These are phyloP conservation scores for Viola odorata DNA, from an alignment of 345 rosid genomes.

Conservation along the genomic window DNA sequence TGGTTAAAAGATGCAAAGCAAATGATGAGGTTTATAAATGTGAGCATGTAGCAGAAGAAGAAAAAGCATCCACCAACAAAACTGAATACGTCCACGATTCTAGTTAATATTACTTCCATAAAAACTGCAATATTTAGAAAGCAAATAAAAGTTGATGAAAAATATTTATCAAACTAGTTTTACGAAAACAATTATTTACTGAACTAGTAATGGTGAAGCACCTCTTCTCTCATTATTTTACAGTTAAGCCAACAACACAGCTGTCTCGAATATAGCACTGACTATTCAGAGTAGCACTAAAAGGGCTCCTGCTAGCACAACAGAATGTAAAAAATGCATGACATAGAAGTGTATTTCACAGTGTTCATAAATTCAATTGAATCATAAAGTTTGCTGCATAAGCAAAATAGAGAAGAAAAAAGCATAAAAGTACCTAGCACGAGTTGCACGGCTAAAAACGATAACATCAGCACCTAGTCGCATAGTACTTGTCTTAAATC, in stretches of 20 bases:
- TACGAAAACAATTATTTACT: not conserved
- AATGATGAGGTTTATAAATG: conserved; percentile 1
- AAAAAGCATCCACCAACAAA: no score
- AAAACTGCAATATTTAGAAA: no score
- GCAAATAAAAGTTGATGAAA: no score
- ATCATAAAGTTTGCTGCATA: not conserved
- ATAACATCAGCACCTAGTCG: conserved; percentile 90
- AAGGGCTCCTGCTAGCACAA: not conserved
- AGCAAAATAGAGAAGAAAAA: not conserved
- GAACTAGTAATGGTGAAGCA: not conserved
- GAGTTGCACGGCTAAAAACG: conserved; percentile 63
- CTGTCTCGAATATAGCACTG: not conserved
- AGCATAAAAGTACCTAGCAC: conserved; percentile 37
- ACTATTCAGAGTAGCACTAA: not conserved
- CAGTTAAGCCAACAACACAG: not conserved
- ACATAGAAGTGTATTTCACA: no score
- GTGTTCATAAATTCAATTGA: conserved; percentile 1
- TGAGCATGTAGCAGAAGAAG: not conserved
- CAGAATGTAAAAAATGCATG: not conserved
- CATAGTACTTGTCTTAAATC: conserved; percentile 98
- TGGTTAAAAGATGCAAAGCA: not conserved
- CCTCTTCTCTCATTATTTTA: not conserved
- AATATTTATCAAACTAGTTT: no score
- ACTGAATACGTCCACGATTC: not conserved
- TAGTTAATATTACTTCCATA: not conserved